Percentiles rank a stretch among this genome's conserved stretches.
Conservation (phyloP, 2,329 filamentous ascomycete genomes). For the Alternaria infectoria region DNA sequence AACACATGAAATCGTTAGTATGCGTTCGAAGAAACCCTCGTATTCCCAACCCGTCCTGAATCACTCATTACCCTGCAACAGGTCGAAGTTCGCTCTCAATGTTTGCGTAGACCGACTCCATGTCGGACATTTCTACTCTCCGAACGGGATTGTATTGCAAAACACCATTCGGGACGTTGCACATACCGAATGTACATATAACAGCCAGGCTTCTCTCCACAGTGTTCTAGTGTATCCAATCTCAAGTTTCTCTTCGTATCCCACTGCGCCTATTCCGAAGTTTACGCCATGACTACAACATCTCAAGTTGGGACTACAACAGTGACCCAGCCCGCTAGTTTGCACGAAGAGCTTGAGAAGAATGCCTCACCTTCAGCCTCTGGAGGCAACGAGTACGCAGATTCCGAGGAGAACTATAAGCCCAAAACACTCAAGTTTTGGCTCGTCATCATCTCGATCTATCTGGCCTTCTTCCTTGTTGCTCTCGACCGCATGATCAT, state of each 20-base stretch:
- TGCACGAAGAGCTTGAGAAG: not conserved
- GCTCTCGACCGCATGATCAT: slow-evolving; percentile 30
- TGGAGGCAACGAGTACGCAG: slow-evolving; percentile 5
- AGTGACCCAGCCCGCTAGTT: not conserved
- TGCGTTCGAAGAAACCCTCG: not conserved
- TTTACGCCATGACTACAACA: not conserved
- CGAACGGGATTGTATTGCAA: not conserved
- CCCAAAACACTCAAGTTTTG: slow-evolving; percentile 32
- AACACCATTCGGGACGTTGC: not conserved
- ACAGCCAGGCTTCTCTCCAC: not conserved
- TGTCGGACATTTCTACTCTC: slow-evolving; percentile 6
- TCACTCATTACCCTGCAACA: not conserved
- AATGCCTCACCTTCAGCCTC: not conserved
- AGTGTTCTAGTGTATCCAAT: not conserved
- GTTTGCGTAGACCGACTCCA: not conserved
- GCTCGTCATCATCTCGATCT: slow-evolving; percentile 31
- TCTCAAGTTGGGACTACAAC: not conserved
- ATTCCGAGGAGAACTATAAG: slow-evolving; percentile 31
- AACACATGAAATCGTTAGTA: not conserved
- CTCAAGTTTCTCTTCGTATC: not conserved
- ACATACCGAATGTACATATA: not conserved
- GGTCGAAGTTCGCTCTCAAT: not conserved
- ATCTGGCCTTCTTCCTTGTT: slow-evolving; percentile 35
- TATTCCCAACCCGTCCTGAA: not conserved
- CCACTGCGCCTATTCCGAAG: not conserved